A percentile compares a stretch with the other conserved stretches of the same genome.
Evolutionary conservation across 73 alveolate genomes (phyloP).

Genomic region (Loxodes magnus): DNA sequence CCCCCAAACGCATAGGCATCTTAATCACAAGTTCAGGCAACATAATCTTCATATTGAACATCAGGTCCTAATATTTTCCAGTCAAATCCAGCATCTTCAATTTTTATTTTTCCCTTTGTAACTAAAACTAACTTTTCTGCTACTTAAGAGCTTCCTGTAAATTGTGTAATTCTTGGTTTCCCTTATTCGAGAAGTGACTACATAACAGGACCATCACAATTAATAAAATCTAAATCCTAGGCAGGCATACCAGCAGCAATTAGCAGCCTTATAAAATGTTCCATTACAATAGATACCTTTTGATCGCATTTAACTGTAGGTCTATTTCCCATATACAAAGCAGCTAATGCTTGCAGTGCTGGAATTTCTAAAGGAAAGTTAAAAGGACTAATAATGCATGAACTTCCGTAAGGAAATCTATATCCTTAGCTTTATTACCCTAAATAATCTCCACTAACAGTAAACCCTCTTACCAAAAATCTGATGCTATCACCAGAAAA

Average conservation of each 20-base stretch:
- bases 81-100: conserved; percentile 93
- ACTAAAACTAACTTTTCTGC: conserved; percentile 33
- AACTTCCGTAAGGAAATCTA: conserved; percentile 77
- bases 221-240: conserved; percentile 10
- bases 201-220: conserved; percentile 43
- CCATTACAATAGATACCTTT: conserved; percentile 67
- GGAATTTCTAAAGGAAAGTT: conserved; percentile 91
- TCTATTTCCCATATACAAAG: conserved; percentile 64
- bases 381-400: conserved; percentile 69
- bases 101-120: conserved; percentile 51
- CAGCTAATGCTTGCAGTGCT: conserved; percentile 57
- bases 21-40: conserved; percentile 74
- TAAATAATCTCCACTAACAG: conserved; percentile 60
- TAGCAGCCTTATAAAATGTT: conserved; percentile 68
- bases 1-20: conserved; percentile 81
- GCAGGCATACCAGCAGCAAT: conserved; percentile 35
- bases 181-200: conserved; percentile 27
- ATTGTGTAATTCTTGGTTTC: conserved; percentile 30
- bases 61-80: conserved; percentile 94
- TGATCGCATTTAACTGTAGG: conserved; percentile 64
- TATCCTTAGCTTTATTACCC: conserved; percentile 65
- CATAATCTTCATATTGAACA: conserved; percentile 52
- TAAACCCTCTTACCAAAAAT: conserved; percentile 37
- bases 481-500: conserved; percentile 83
- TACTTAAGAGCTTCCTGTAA: conserved; percentile 56